Conservation (phyloP, 2,329 filamentous ascomycete genomes). For the Epichloe scottii region DNA sequence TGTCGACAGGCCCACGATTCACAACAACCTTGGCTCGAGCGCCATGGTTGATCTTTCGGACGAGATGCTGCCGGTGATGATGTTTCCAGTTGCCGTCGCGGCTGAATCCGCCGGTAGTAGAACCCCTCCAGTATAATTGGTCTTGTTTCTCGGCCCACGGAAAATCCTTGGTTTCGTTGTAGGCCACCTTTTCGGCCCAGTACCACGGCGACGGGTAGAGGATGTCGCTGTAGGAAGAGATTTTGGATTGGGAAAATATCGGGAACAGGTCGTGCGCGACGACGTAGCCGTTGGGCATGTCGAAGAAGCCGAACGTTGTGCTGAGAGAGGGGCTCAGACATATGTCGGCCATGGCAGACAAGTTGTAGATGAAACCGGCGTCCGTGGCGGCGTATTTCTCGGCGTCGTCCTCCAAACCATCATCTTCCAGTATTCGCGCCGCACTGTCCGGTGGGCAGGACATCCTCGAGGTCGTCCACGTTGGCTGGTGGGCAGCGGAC, state of each 20-base stretch:
- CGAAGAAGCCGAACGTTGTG: conserved; percentile 78
- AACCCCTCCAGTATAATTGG: conserved; percentile 87
- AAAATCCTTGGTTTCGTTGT: conserved; percentile 53
- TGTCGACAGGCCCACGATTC: conserved; percentile 19
- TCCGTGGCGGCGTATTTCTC: conserved; percentile 56
- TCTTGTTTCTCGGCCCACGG: conserved; percentile 64
- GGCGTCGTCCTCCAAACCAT: conserved; percentile 53
- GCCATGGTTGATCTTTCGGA: conserved; percentile 65
- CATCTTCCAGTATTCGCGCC: conserved; percentile 52
- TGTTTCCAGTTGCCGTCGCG: conserved; percentile 84
- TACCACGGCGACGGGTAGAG: conserved; percentile 98
- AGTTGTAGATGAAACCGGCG: conserved; percentile 79
- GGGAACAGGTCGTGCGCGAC: conserved; percentile 85
- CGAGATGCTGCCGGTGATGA: conserved; percentile 82
- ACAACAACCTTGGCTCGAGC: conserved; percentile 32
- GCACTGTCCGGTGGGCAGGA: conserved; percentile 76
- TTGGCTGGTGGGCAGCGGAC: conserved; percentile 73
- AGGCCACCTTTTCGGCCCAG: conserved; percentile 81
- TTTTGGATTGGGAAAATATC: conserved; percentile 90
- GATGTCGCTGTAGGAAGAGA: conserved; percentile 84
- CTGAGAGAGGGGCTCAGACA: conserved; percentile 76
- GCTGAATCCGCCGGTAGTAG: conserved; percentile 88
- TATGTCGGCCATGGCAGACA: conserved; percentile 79
- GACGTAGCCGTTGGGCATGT: conserved; percentile 81
- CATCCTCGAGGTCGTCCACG: conserved; percentile 77